A percentile compares a stretch with the other conserved stretches of the same genome.
These are phyloP conservation scores for Theileria equi DNA, from an alignment of 169 alveolate genomes.

Conservation along the genomic window DNA sequence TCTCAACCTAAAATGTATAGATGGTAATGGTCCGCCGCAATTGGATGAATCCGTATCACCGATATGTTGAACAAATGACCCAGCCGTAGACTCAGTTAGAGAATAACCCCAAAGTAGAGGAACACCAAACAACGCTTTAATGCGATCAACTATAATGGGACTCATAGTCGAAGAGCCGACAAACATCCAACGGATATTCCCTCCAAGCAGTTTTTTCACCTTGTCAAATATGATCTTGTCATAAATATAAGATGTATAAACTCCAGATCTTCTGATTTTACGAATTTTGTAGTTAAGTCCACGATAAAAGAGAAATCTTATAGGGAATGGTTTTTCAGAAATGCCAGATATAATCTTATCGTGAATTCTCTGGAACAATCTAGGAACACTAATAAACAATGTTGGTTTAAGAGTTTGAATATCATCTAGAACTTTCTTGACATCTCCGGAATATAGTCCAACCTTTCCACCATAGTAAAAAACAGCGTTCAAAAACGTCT, in stretches of 20 bases:
- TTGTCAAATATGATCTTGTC: constrained; percentile 78
- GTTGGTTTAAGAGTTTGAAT: constrained; percentile 89
- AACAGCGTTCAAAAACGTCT: constrained; percentile 72
- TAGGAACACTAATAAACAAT: constrained; percentile 92
- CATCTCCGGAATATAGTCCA: constrained; percentile 88
- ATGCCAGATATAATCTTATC: constrained; percentile 81
- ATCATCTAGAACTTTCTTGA: constrained; percentile 86
- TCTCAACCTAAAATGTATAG: constrained; percentile 78
- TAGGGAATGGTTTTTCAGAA: constrained; percentile 63
- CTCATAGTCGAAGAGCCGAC: constrained; percentile 89
- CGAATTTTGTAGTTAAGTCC: constrained; percentile 68
- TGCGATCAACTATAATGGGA: constrained; percentile 77
- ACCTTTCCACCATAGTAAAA: constrained; percentile 75
- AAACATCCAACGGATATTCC: constrained; percentile 81
- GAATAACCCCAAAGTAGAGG: constrained; percentile 91
- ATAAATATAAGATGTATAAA: constrained; percentile 66
- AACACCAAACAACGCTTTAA: constrained; percentile 77
- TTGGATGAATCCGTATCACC: constrained; percentile 70
- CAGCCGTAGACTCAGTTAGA: constrained; percentile 90
- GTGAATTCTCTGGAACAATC: constrained; percentile 88
- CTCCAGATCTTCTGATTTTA: constrained; percentile 51
- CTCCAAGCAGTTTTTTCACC: constrained; percentile 86
- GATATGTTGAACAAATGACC: constrained; percentile 70
- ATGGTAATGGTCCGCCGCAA: constrained; percentile 87
- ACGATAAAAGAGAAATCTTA: constrained; percentile 72